Percentiles rank a stretch among this genome's conserved stretches.
Evolutionary conservation across 257 asterid genomes (phyloP).

Genomic region (Plectranthus barbatus): DNA sequence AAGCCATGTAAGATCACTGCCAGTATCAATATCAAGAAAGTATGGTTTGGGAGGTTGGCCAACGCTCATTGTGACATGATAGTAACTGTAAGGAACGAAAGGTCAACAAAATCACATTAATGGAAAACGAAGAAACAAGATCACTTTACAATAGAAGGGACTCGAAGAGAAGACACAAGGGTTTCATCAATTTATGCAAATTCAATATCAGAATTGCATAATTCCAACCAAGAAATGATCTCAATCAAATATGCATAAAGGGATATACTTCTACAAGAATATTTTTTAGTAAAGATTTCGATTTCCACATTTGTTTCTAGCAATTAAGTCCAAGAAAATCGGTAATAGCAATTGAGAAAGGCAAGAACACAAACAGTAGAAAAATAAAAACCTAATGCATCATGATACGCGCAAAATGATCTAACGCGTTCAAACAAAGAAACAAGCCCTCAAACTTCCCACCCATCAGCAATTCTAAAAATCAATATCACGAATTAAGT

Average conservation of each 20-base stretch:
- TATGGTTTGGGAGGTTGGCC: slow-evolving; percentile 66
- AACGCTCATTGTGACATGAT: slow-evolving; percentile 43
- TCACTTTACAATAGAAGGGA: neutral
- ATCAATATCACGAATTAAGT: neutral
- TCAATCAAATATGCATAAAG: neutral
- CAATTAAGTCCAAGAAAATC: neutral
- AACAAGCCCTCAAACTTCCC: neutral
- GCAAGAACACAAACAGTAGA: neutral
- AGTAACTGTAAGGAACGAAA: slow-evolving; percentile 45
- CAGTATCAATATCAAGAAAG: slow-evolving; percentile 81
- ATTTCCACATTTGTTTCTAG: neutral
- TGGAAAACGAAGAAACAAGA: neutral
- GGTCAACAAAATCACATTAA: neutral
- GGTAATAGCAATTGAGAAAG: neutral
- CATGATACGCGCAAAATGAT: neutral
- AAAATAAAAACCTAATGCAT: neutral
- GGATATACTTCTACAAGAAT: neutral
- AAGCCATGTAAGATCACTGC: slow-evolving; percentile 96
- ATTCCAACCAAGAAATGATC: neutral
- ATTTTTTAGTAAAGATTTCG: neutral
- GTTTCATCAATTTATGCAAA: neutral
- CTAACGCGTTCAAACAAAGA: neutral
- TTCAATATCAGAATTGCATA: neutral
- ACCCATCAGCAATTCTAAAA: neutral
- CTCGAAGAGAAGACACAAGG: neutral